A percentile compares a stretch with the other conserved stretches of the same genome.
Evolutionary conservation across 345 rosid species (phyloP).

Genomic region (Murraya koenigii): DNA sequence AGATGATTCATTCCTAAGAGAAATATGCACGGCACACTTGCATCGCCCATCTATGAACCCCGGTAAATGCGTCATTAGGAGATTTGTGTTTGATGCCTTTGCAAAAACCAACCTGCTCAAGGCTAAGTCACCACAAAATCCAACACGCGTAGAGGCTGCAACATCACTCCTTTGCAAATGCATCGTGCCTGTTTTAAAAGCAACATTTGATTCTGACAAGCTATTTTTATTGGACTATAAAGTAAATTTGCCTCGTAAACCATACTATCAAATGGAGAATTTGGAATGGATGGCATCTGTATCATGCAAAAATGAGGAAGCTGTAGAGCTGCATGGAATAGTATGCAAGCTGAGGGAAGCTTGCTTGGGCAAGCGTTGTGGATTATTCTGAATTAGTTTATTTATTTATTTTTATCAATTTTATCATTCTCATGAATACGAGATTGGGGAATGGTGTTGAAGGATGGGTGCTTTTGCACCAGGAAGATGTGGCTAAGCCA

Average conservation of each 20-base stretch:
- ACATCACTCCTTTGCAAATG: slow-evolving; percentile 48
- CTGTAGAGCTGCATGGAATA: slow-evolving; percentile 3
- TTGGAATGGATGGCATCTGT: slow-evolving; percentile 27
- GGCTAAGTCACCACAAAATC: slow-evolving; percentile 30
- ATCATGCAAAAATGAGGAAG: background rate
- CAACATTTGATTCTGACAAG: slow-evolving; percentile 13
- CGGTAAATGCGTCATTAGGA: slow-evolving; percentile 23
- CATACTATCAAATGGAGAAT: slow-evolving; percentile 47
- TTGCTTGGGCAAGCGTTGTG: slow-evolving; percentile 14
- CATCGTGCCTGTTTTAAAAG: slow-evolving; percentile 28
- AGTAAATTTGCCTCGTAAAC: no score
- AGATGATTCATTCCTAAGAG: background rate
- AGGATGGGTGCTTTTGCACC: slow-evolving; percentile 20
- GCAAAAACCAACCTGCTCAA: slow-evolving; percentile 25
- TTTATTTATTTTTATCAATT: slow-evolving; percentile 6
- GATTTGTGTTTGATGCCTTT: slow-evolving; percentile 42
- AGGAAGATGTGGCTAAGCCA: slow-evolving; percentile 19
- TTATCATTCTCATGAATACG: slow-evolving; percentile 11
- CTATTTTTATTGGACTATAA: no score
- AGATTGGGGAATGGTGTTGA: slow-evolving; percentile 21
- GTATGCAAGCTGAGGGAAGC: slow-evolving; percentile 23
- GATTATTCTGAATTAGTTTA: background rate
- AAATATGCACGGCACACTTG: background rate
- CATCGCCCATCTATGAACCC: background rate
- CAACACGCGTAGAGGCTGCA: slow-evolving; percentile 44